Evolutionary conservation across 176 grass and related monocot genomes (phyloP).

Genomic region (Puccinellia tenuiflora): DNA sequence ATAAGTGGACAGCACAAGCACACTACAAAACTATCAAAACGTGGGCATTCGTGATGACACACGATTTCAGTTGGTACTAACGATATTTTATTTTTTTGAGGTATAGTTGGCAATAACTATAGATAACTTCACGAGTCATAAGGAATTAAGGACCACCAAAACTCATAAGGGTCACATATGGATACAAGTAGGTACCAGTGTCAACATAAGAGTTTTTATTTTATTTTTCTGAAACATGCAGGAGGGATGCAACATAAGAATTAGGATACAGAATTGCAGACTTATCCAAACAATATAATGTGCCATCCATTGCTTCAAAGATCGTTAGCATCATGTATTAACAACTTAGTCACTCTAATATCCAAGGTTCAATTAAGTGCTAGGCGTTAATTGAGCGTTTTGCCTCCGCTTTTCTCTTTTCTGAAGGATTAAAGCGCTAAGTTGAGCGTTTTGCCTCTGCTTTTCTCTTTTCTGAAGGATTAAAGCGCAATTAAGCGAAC

Average conservation of each 20-base stretch:
- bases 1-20: not conserved
- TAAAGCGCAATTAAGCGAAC: too few relatives aligned
- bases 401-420: too few relatives aligned
- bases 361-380: too few relatives aligned
- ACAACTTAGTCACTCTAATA: not conserved
- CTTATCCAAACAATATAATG: not conserved
- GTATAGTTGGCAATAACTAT: slow-evolving; percentile 1
- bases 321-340: slow-evolving; percentile 4
- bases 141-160: not conserved
- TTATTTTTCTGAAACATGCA: not conserved
- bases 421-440: too few relatives aligned
- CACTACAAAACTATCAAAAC: not conserved
- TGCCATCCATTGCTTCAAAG: slow-evolving; percentile 6
- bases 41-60: not conserved
- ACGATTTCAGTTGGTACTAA: not conserved
- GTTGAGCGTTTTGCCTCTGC: too few relatives aligned
- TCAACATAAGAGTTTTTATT: not conserved
- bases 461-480: too few relatives aligned
- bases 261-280: slow-evolving; percentile 6
- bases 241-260: not conserved
- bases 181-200: not conserved
- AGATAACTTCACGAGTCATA: not conserved
- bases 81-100: not conserved
- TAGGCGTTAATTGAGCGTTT: too few relatives aligned
- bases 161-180: not conserved